Evolutionary conservation across 495 filamentous ascomycete species (phyloP).

Genomic region (Penicillium riverlandense): DNA sequence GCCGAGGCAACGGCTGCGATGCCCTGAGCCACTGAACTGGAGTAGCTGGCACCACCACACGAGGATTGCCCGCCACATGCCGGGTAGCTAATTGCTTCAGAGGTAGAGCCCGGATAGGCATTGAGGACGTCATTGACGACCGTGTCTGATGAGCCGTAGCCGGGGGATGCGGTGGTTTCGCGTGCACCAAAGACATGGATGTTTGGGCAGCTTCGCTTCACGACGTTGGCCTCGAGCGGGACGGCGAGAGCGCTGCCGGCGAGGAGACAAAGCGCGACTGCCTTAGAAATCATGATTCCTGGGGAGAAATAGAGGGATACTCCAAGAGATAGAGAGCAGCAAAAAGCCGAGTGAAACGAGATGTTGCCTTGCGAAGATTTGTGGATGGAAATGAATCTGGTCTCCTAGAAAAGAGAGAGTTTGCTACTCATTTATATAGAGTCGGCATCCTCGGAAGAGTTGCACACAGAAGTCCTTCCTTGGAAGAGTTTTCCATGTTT

Average conservation of each 20-base stretch:
- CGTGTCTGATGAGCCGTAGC: conserved; percentile 44
- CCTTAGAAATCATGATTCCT: conserved; percentile 4
- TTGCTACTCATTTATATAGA: no score
- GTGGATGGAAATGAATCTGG: no score
- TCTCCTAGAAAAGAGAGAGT: no score
- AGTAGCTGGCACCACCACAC: conserved; percentile 47
- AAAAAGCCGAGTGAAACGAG: no score
- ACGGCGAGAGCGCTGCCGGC: conserved; percentile 10
- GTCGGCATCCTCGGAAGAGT: no score
- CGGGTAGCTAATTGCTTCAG: conserved; percentile 53
- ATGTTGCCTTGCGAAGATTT: no score
- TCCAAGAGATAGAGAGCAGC: no score
- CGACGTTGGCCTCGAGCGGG: conserved; percentile 8
- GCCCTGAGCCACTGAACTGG: conserved; percentile 43
- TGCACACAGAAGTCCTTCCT: no score
- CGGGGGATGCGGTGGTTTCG: conserved; percentile 51
- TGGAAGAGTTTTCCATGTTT: no score
- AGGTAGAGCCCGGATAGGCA: conserved; percentile 42
- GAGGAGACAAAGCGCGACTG: conserved; percentile 8
- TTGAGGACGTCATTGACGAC: conserved; percentile 43
- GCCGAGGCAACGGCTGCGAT: conserved; percentile 46
- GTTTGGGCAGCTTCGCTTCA: conserved; percentile 33
- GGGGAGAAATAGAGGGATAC: no score
- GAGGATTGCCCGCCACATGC: conserved; percentile 48
- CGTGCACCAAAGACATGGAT: conserved; percentile 59